These are phyloP conservation scores for Colletotrichum shisoi DNA, from an alignment of 2,329 filamentous ascomycete genomes.

Conservation along the genomic window DNA sequence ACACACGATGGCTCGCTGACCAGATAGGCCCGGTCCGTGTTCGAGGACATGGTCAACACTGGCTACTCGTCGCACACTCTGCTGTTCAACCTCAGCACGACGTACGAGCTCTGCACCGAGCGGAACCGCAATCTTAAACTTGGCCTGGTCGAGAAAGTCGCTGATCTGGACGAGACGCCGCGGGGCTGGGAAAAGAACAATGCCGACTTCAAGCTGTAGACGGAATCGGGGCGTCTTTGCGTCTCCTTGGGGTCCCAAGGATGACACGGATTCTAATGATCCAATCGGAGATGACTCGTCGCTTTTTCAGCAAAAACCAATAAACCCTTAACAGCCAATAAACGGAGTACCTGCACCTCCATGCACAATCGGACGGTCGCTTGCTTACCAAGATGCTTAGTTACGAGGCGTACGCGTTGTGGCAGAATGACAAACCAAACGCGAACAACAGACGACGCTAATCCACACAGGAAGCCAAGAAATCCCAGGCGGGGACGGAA, in stretches of 20 bases:
- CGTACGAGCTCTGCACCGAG: conserved; percentile 92
- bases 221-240: neutral
- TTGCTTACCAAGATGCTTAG: conserved; percentile 39
- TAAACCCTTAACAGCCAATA: conserved; percentile 26
- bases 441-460: conserved; percentile 34
- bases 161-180: conserved; percentile 62
- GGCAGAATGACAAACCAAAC: conserved; percentile 37
- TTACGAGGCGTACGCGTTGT: conserved; percentile 31
- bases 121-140: conserved; percentile 74
- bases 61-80: conserved; percentile 77
- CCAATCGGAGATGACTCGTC: conserved; percentile 14
- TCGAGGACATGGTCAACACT: conserved; percentile 71
- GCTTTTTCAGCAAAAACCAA: conserved; percentile 1
- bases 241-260: conserved; percentile 17
- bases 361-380: conserved; percentile 1
- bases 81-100: conserved; percentile 87
- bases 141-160: conserved; percentile 73
- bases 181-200: conserved; percentile 75
- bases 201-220: conserved; percentile 77
- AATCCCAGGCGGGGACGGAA: conserved; percentile 9
- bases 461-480: conserved; percentile 9
- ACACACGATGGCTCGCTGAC: conserved; percentile 42
- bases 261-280: conserved; percentile 9
- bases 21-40: conserved; percentile 66
- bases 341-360: conserved; percentile 16